Base-by-base conservation (phyloP, 1,284 basidiomycete genomes). In the Cutaneotrichosporon cyanovorans region DNA sequence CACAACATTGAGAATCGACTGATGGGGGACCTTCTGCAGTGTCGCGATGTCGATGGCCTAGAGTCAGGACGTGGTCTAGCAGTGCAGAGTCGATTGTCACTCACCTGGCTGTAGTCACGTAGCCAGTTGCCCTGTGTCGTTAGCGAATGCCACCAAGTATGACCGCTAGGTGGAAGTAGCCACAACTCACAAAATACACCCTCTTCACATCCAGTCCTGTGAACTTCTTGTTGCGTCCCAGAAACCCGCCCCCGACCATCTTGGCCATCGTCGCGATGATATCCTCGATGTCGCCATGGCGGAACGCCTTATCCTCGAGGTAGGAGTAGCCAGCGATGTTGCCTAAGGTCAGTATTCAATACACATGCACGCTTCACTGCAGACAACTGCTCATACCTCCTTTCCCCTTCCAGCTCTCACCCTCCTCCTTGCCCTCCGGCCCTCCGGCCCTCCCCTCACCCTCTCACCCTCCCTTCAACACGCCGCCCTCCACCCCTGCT, bases 1-100 rank as follows among this genome's bases (percentile, higher is more conserved):
- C 71, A 81, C 79, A 20, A 93, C 72, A 65, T 91, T 92, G 66
- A 95, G 73, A 62, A 95, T 88, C 0, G 85, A 87, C 78, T 87
- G 69, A 0, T 80, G 75, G 28, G 71, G 69, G 25, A 69, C 65
- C 69, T 89, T 88, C 72, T 85, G 82, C 40, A 89, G 71, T 14
- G 80, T 75, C 3, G 84, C 84, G 40, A 91, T 84, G 72, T 92
- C 89, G 37, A 91, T 82, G 0, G 88, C 89, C 78, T 88, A 37
- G 31, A 15, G 20, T 39, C 25, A 25, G 37, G n/a, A n/a, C 28
- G 28, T 16, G 18, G 15, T 37, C 20, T 25, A 23, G 23, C 20
- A 15, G n/a, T 12, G 42, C 6, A 3, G 16, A 14, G n/a, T 11
- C 19, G 15, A 12, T 11, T 12, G 11, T 8, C 6, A 35, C n/a